Evolutionary conservation across 495 filamentous ascomycete species (phyloP).

Genomic region (Penicillium coprophilum): DNA sequence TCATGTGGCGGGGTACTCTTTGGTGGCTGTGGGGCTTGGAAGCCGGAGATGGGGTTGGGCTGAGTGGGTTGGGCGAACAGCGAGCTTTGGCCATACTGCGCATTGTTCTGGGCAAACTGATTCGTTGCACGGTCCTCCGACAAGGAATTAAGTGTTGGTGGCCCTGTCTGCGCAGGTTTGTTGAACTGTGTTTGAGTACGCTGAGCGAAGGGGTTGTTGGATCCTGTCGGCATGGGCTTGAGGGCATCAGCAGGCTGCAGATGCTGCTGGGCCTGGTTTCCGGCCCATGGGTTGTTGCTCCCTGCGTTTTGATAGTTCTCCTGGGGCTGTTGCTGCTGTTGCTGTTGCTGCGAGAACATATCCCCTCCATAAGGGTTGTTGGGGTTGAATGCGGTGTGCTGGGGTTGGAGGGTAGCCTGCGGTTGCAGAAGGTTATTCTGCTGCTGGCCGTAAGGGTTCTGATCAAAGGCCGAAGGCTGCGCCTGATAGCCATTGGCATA

Average conservation of each 20-base stretch:
- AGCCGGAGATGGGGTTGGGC: slow-evolving; percentile 54
- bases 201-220: slow-evolving; percentile 91
- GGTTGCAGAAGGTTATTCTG: slow-evolving; percentile 54
- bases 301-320: slow-evolving; percentile 65
- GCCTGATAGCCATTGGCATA: slow-evolving; percentile 62
- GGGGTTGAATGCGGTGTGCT: slow-evolving; percentile 67
- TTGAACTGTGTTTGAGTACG: slow-evolving; percentile 60
- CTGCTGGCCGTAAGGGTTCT: slow-evolving; percentile 52
- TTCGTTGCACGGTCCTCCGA: slow-evolving; percentile 68
- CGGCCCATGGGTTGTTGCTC: slow-evolving; percentile 77
- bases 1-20: slow-evolving; percentile 54
- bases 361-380: slow-evolving; percentile 69
- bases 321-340: slow-evolving; percentile 55
- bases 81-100: slow-evolving; percentile 47
- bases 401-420: slow-evolving; percentile 58
- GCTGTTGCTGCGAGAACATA: slow-evolving; percentile 46
- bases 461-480: slow-evolving; percentile 62
- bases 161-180: slow-evolving; percentile 58
- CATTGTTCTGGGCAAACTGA: slow-evolving; percentile 46
- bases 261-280: slow-evolving; percentile 41
- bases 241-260: slow-evolving; percentile 35
- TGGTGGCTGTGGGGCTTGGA: slow-evolving; percentile 47
- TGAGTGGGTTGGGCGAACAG: slow-evolving; percentile 31
- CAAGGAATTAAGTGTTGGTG: slow-evolving; percentile 65
- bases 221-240: slow-evolving; percentile 70